A percentile compares a stretch with the other conserved stretches of the same genome.
Conservation (phyloP, 1,139 yeast species). For the Candida dubliniensis region DNA sequence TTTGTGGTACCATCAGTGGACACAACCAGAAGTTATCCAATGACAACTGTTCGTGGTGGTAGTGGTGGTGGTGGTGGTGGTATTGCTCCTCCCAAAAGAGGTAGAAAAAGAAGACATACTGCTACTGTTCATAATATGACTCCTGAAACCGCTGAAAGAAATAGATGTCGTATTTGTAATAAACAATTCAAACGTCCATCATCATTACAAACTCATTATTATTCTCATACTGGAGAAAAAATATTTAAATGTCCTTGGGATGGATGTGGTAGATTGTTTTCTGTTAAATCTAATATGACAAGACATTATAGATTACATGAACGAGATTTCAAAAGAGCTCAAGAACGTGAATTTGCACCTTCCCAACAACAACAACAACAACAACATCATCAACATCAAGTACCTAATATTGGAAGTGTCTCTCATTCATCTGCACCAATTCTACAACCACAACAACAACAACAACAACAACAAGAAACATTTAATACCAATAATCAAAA, state of each 20-base stretch:
- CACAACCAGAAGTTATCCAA: slow-evolving; percentile 1
- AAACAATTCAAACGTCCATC: slow-evolving; percentile 82
- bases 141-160: slow-evolving; percentile 34
- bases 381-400: neutral
- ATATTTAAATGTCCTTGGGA: slow-evolving; percentile 69
- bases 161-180: slow-evolving; percentile 66
- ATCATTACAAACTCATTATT: slow-evolving; percentile 74
- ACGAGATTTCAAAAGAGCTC: slow-evolving; percentile 24
- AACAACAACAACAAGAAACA: slow-evolving; percentile 1
- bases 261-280: slow-evolving; percentile 69
- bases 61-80: too few relatives aligned
- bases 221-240: slow-evolving; percentile 86
- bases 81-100: slow-evolving; percentile 1
- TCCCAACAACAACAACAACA: slow-evolving; percentile 2
- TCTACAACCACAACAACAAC: neutral
- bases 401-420: neutral
- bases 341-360: slow-evolving; percentile 4
- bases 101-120: slow-evolving; percentile 19
- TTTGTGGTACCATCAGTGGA: slow-evolving; percentile 4
- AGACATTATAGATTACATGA: slow-evolving; percentile 72
- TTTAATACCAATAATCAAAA: slow-evolving; percentile 4
- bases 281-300: slow-evolving; percentile 78
- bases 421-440: too few relatives aligned
- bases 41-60: neutral
- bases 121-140: slow-evolving; percentile 29